Percentiles rank a stretch among this genome's conserved stretches.
These are phyloP conservation scores for Scopulariopsis brevicaulis DNA, from an alignment of 2,329 filamentous ascomycete genomes.

Conservation along the genomic window DNA sequence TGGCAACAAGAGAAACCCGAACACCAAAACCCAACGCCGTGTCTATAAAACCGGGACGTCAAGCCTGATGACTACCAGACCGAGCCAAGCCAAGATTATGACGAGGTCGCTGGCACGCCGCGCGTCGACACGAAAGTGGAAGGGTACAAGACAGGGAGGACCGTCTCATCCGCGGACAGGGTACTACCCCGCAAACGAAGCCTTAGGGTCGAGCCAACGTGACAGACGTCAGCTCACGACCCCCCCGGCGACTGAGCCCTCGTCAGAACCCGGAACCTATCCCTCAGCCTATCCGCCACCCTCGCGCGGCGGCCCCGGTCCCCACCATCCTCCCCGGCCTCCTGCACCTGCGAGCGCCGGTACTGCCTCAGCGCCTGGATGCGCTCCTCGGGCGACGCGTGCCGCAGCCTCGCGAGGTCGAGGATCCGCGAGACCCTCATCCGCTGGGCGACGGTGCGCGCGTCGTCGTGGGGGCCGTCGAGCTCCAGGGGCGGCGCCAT, in stretches of 20 bases:
- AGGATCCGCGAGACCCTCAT: conserved; percentile 39
- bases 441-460: conserved; percentile 20
- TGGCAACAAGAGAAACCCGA: background rate
- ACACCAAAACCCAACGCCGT: background rate
- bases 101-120: background rate
- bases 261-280: conserved; percentile 40
- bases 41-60: background rate
- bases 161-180: background rate
- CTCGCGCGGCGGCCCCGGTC: conserved; percentile 27
- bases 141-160: background rate
- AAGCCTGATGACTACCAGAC: background rate
- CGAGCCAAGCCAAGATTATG: background rate
- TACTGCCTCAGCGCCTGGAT: conserved; percentile 43
- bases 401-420: conserved; percentile 43
- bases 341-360: conserved; percentile 9
- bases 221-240: background rate
- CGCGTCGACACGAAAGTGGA: background rate
- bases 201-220: background rate
- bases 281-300: conserved; percentile 36
- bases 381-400: conserved; percentile 51
- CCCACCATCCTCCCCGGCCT: conserved; percentile 13
- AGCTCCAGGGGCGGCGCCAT: conserved; percentile 28
- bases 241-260: conserved; percentile 20
- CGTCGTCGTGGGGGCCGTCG: conserved; percentile 23
- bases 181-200: background rate